A percentile compares a stretch with the other conserved stretches of the same genome.
These are phyloP conservation scores for Schizonepeta tenuifolia DNA, from an alignment of 257 asterid species.

Conservation along the genomic window DNA sequence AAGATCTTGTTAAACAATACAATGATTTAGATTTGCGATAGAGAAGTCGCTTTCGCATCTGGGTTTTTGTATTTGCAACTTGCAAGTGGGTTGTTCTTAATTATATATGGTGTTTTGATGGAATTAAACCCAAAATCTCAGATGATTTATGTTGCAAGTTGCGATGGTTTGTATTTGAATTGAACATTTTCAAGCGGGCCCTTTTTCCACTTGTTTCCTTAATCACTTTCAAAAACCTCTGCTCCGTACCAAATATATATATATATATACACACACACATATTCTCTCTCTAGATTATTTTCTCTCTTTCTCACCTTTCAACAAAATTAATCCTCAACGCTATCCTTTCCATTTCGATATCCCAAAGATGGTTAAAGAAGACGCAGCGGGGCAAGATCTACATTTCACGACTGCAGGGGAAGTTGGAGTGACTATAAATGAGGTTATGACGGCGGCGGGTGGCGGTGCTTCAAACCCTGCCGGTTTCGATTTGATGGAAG, in stretches of 20 bases:
- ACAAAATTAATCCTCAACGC: not conserved
- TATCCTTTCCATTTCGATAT: not conserved
- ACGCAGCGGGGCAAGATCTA: conserved; percentile 35
- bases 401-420: not conserved
- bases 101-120: conserved; percentile 4
- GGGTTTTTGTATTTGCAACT: not conserved
- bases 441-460: conserved; percentile 16
- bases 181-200: conserved; percentile 42
- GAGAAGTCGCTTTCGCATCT: conserved; percentile 47
- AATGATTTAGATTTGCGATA: not conserved
- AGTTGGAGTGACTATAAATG: not conserved
- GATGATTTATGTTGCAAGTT: conserved; percentile 73
- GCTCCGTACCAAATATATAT: conserved; percentile 34
- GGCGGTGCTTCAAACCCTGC: conserved; percentile 2
- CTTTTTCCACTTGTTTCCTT: conserved; percentile 52
- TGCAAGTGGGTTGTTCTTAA: conserved; percentile 17
- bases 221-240: conserved; percentile 47
- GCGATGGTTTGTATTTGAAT: conserved; percentile 36
- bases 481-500: conserved; percentile 46
- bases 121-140: conserved; percentile 32
- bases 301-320: not conserved
- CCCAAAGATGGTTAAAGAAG: conserved; percentile 40
- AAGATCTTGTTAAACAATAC: too few species aligned
- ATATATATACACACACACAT: not conserved
- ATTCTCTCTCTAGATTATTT: conserved; percentile 2